Conservation (phyloP, 2,329 filamentous ascomycete genomes). For the Venturia nashicola region DNA sequence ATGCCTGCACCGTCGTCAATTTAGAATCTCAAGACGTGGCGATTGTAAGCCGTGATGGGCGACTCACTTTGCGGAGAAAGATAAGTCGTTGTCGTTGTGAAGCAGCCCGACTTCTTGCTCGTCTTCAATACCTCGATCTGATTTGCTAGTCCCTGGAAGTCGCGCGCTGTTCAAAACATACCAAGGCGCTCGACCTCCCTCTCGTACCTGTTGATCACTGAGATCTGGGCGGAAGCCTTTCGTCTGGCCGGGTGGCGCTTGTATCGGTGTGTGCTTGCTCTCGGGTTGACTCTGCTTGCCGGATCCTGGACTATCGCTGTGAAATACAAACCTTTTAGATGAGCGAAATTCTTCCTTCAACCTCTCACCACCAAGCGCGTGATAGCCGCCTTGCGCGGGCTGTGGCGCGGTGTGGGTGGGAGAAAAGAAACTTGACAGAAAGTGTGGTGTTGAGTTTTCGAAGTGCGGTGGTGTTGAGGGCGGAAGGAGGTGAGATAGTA, state of each 20-base stretch:
- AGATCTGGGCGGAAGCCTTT: background rate
- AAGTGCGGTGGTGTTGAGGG: background rate
- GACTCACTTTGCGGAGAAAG: background rate
- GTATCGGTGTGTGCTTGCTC: background rate
- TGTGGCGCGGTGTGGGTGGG: background rate
- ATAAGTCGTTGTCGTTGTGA: background rate
- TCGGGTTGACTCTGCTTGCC: background rate
- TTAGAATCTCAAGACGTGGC: background rate
- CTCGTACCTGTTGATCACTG: background rate
- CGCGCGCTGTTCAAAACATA: slow-evolving; percentile 4
- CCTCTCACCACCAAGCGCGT: background rate
- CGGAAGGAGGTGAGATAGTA: background rate
- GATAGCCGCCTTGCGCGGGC: background rate
- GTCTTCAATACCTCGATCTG: background rate
- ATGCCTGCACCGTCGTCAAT: background rate
- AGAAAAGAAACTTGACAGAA: background rate
- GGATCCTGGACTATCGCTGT: background rate
- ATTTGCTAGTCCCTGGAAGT: background rate
- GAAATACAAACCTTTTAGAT: background rate
- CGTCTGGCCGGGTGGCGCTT: background rate
- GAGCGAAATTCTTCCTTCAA: background rate
- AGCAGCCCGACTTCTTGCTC: background rate
- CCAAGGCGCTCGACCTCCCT: slow-evolving; percentile 1
- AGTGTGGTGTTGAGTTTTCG: background rate
- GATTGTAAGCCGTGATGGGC: background rate